Evolutionary conservation across 1,284 basidiomycete genomes (phyloP).

Genomic region (Fomes fomentarius): DNA sequence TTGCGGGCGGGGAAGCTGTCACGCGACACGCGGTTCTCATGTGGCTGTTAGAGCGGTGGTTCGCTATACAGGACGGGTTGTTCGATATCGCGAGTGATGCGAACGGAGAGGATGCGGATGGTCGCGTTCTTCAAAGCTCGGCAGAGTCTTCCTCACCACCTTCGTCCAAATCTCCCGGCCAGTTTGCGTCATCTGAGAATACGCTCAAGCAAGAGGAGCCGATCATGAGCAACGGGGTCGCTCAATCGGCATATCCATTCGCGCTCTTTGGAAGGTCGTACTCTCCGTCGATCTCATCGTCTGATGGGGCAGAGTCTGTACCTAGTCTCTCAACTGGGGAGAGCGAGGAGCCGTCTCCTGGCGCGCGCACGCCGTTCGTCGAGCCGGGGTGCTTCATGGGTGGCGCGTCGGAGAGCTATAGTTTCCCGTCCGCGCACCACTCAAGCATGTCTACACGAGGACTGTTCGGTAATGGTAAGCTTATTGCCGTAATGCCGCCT

Average conservation of each 20-base stretch:
- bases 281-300: neutral
- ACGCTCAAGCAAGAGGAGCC: neutral
- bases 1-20: conserved; percentile 30
- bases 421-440: neutral
- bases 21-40: conserved; percentile 21
- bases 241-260: no score
- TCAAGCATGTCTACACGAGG: neutral
- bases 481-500: no score
- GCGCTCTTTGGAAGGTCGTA: neutral
- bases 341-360: conserved; percentile 50
- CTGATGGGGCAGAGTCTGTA: conserved; percentile 3
- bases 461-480: neutral
- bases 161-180: no score
- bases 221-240: no score
- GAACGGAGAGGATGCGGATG: conserved; percentile 1
- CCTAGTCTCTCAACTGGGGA: conserved; percentile 37
- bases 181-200: no score
- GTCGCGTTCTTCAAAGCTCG: neutral
- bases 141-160: neutral
- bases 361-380: conserved; percentile 29
- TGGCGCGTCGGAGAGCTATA: neutral
- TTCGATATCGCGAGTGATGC: conserved; percentile 18
- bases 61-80: conserved; percentile 31
- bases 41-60: conserved; percentile 38
- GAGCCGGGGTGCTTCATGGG: neutral